These are phyloP conservation scores for Epithemia pelagica DNA, from an alignment of 108 stramenopile species.

Conservation along the genomic window DNA sequence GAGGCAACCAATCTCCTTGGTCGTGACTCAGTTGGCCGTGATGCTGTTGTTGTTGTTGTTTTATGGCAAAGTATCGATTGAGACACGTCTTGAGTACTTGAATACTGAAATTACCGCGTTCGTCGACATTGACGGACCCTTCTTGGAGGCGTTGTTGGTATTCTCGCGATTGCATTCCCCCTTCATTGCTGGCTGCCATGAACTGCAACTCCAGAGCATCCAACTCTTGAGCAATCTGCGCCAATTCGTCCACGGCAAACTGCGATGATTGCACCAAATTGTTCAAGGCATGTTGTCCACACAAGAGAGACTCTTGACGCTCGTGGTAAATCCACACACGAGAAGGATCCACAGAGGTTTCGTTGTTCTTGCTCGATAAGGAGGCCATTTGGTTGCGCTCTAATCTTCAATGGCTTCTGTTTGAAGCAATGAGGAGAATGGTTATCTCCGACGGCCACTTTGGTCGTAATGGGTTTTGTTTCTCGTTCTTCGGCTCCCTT, in stretches of 20 bases:
- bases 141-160: slow-evolving; percentile 59
- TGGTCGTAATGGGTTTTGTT: too few relatives aligned
- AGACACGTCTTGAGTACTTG: slow-evolving; percentile 69
- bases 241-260: slow-evolving; percentile 59
- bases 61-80: neutral
- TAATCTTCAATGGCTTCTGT: too few relatives aligned
- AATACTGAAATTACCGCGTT: slow-evolving; percentile 77
- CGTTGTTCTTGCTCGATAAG: neutral
- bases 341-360: slow-evolving; percentile 3
- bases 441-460: too few relatives aligned
- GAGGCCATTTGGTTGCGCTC: too few relatives aligned
- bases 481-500: too few relatives aligned
- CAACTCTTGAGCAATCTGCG: slow-evolving; percentile 73
- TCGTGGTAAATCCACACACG: slow-evolving; percentile 85
- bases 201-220: slow-evolving; percentile 76
- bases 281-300: slow-evolving; percentile 92
- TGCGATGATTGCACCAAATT: slow-evolving; percentile 73
- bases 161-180: slow-evolving; percentile 45
- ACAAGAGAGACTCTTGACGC: slow-evolving; percentile 75
- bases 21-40: slow-evolving; percentile 43
- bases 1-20: slow-evolving; percentile 29
- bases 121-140: slow-evolving; percentile 73
- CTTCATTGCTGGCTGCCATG: slow-evolving; percentile 63
- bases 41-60: slow-evolving; percentile 17
- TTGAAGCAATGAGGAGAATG: too few relatives aligned